These are phyloP conservation scores for Vitis hybrid DNA, from an alignment of 177 flowering plant genomes.

Conservation along the genomic window DNA sequence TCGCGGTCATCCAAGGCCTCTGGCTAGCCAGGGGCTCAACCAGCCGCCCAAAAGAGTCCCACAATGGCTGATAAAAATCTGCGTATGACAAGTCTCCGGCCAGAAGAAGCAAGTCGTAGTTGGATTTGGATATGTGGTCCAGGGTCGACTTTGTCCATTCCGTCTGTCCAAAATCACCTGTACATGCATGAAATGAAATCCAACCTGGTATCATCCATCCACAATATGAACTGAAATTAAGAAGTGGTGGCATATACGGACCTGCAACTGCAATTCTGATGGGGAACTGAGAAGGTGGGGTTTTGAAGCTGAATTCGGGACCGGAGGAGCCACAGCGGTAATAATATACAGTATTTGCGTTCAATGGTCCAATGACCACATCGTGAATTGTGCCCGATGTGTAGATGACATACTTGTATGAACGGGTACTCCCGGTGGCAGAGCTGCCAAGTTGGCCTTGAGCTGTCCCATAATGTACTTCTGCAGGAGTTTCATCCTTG, in stretches of 20 bases:
- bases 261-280: slow-evolving; percentile 63
- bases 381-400: slow-evolving; percentile 68
- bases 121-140: slow-evolving; percentile 45
- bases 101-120: slow-evolving; percentile 65
- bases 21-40: slow-evolving; percentile 81
- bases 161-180: slow-evolving; percentile 90
- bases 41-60: slow-evolving; percentile 88
- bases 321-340: slow-evolving; percentile 45
- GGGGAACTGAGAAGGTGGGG: slow-evolving; percentile 74
- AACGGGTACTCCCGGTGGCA: slow-evolving; percentile 40
- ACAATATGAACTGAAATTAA: neutral
- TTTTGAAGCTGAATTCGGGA: slow-evolving; percentile 56
- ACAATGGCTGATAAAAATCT: slow-evolving; percentile 46
- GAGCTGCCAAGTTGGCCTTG: slow-evolving; percentile 25
- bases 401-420: slow-evolving; percentile 45
- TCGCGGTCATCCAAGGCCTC: slow-evolving; percentile 92
- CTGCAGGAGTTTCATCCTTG: slow-evolving; percentile 27
- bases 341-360: slow-evolving; percentile 50
- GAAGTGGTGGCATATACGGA: slow-evolving; percentile 7
- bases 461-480: slow-evolving; percentile 55
- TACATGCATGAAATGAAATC: neutral
- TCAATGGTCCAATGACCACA: slow-evolving; percentile 64
- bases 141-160: slow-evolving; percentile 82
- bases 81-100: slow-evolving; percentile 92
- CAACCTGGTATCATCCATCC: too few species aligned